phyloP scores from a whole-genome alignment of 2,329 filamentous ascomycete species.

The Thermomyces lanuginosus region DNA sequence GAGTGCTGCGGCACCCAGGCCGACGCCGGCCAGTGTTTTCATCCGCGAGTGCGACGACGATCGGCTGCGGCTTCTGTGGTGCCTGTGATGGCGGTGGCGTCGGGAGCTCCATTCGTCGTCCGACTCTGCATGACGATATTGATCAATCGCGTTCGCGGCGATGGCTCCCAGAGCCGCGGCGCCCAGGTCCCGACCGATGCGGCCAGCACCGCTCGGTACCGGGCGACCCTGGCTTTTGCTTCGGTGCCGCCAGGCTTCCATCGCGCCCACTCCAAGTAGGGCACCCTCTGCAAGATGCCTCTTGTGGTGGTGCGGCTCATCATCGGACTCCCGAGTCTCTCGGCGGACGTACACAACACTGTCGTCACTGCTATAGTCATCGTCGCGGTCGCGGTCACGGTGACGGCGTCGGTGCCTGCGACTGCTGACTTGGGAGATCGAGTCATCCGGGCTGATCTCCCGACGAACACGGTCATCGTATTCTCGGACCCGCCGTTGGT shows the following conservation, averaged over 20 bases:
- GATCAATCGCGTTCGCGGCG: conserved; percentile 41
- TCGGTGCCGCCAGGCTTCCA: conserved; percentile 43
- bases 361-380: conserved; percentile 42
- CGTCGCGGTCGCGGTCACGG: conserved; percentile 17
- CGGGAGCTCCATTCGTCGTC: conserved; percentile 24
- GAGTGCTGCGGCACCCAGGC: conserved; percentile 40
- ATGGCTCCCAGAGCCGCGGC: conserved; percentile 46
- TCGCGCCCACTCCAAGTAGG: conserved; percentile 43
- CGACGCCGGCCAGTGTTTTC: conserved; percentile 37
- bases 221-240: conserved; percentile 41
- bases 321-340: conserved; percentile 29
- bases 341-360: conserved; percentile 44
- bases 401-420: conserved; percentile 21
- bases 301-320: conserved; percentile 34
- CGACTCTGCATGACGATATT: conserved; percentile 30
- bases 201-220: conserved; percentile 34
- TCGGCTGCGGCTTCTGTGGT: conserved; percentile 26
- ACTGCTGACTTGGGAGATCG: conserved; percentile 34
- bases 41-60: conserved; percentile 33
- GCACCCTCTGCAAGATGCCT: conserved; percentile 46
- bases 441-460: conserved; percentile 36
- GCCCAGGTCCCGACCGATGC: conserved; percentile 35
- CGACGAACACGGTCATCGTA: conserved; percentile 33
- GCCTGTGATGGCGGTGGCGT: conserved; percentile 17
- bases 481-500: conserved; percentile 40